Percentiles rank a stretch among this genome's conserved stretches.
Conservation (phyloP, 306 rosid species). For the Biancaea sappan region DNA sequence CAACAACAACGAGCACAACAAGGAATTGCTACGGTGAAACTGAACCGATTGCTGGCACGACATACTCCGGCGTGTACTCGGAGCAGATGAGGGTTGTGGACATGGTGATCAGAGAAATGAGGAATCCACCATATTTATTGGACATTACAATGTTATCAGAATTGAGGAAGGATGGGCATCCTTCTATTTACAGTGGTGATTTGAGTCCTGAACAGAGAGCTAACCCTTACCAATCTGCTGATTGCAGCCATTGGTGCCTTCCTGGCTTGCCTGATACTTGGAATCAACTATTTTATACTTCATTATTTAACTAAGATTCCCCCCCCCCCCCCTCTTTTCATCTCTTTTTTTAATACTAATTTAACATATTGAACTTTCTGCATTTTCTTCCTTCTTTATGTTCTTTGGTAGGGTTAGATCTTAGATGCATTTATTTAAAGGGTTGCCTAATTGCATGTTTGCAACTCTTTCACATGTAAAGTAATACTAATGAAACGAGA, state of each 20-base stretch:
- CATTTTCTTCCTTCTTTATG: background rate
- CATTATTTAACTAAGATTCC: conserved; percentile 55
- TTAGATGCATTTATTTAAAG: conserved; percentile 19
- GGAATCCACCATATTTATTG: conserved; percentile 49
- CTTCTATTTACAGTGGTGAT: conserved; percentile 80
- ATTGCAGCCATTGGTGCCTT: conserved; percentile 93
- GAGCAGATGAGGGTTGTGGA: conserved; percentile 73
- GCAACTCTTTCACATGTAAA: conserved; percentile 40
- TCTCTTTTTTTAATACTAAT: background rate
- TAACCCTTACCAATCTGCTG: conserved; percentile 62
- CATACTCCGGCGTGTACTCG: conserved; percentile 48
- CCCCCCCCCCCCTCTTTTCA: no score
- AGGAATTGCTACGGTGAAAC: conserved; percentile 83
- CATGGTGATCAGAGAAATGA: conserved; percentile 61
- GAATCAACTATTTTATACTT: conserved; percentile 71
- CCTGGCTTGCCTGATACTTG: conserved; percentile 88
- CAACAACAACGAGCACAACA: conserved; percentile 38
- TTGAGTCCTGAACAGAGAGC: conserved; percentile 67
- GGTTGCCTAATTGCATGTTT: conserved; percentile 11
- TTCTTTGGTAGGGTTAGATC: conserved; percentile 1
- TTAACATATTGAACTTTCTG: background rate
- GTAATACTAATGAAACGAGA: conserved; percentile 3
- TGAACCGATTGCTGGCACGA: conserved; percentile 47
- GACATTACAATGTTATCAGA: conserved; percentile 72
- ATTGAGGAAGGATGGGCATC: conserved; percentile 81